Percentiles rank a stretch among this genome's conserved stretches.
These are phyloP conservation scores for Passiflora organensis DNA, from an alignment of 345 rosid species.

Conservation along the genomic window DNA sequence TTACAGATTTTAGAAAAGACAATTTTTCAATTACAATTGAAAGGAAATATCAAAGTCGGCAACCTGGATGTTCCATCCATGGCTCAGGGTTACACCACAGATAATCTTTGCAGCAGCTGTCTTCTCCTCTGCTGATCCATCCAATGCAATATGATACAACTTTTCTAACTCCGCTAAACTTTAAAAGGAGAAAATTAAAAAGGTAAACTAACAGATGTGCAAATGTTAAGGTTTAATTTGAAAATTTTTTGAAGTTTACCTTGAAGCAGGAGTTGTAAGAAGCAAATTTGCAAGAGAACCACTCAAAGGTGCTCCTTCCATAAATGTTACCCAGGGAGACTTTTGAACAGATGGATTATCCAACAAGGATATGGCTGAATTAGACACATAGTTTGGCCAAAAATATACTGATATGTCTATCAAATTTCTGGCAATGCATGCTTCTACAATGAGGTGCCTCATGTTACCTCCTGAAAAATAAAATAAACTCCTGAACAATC, in stretches of 20 bases:
- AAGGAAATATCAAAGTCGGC: neutral
- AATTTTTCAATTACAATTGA: slow-evolving; percentile 8
- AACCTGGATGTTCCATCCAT: slow-evolving; percentile 79
- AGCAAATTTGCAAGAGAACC: slow-evolving; percentile 44
- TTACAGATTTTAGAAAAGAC: slow-evolving; percentile 4
- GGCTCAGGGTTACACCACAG: slow-evolving; percentile 57
- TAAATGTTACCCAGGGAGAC: slow-evolving; percentile 52
- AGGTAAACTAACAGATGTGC: slow-evolving; percentile 8
- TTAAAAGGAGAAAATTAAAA: slow-evolving; percentile 20
- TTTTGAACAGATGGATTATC: slow-evolving; percentile 36
- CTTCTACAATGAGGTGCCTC: slow-evolving; percentile 72
- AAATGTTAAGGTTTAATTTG: slow-evolving; percentile 8
- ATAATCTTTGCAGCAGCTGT: slow-evolving; percentile 57
- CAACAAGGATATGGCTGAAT: slow-evolving; percentile 27
- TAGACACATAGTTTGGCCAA: slow-evolving; percentile 57
- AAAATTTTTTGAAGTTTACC: slow-evolving; percentile 30
- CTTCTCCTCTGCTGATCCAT: slow-evolving; percentile 48
- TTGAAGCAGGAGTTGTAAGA: slow-evolving; percentile 44
- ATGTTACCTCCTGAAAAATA: slow-evolving; percentile 46
- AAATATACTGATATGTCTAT: slow-evolving; percentile 53
- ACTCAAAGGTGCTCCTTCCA: slow-evolving; percentile 48
- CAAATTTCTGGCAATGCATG: slow-evolving; percentile 62
- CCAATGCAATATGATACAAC: slow-evolving; percentile 49
- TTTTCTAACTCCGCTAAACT: slow-evolving; percentile 60
- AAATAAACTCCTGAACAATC: slow-evolving; percentile 3